phyloP scores from a whole-genome alignment of 1,284 basidiomycete species.

The Heterobasidion irregulare region DNA sequence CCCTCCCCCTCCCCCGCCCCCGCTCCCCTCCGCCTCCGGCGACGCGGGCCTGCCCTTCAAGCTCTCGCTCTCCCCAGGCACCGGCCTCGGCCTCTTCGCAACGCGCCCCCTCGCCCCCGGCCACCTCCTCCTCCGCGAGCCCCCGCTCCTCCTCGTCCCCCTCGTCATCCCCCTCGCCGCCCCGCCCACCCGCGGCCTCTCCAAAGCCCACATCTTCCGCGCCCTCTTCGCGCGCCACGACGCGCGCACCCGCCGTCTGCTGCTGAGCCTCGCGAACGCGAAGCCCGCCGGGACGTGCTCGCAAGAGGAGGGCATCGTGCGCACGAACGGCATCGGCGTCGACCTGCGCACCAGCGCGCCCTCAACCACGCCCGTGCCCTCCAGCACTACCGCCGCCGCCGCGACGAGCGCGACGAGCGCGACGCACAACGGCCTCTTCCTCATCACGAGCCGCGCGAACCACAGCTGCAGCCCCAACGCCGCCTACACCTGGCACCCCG shows the following conservation, averaged over 20 bases:
- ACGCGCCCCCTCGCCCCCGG: conserved; percentile 19
- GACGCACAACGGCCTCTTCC: conserved; percentile 27
- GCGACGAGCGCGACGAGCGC: neutral
- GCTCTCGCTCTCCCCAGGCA: neutral
- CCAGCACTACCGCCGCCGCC: neutral
- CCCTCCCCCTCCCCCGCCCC: no score
- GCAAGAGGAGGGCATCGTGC: conserved; percentile 22
- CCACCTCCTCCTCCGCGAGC: conserved; percentile 25
- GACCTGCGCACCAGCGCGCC: conserved; percentile 19
- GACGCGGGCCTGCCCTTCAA: neutral
- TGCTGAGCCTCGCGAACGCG: conserved; percentile 16
- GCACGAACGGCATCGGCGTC: conserved; percentile 27
- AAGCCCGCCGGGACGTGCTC: conserved; percentile 6
- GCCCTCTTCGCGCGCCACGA: neutral
- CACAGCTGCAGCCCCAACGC: conserved; percentile 35
- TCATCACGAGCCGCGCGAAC: conserved; percentile 21
- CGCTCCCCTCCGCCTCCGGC: no score
- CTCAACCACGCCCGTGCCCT: conserved; percentile 10
- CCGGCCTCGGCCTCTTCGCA: conserved; percentile 17
- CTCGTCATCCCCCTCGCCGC: neutral
- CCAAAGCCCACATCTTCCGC: neutral
- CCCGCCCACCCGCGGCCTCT: no score
- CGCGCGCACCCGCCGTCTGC: neutral
- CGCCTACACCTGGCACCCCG: conserved; percentile 27
- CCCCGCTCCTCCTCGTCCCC: conserved; percentile 18